phyloP scores from a whole-genome alignment of 148 eudicot genomes.

The Vaccinium vitisidaea region DNA sequence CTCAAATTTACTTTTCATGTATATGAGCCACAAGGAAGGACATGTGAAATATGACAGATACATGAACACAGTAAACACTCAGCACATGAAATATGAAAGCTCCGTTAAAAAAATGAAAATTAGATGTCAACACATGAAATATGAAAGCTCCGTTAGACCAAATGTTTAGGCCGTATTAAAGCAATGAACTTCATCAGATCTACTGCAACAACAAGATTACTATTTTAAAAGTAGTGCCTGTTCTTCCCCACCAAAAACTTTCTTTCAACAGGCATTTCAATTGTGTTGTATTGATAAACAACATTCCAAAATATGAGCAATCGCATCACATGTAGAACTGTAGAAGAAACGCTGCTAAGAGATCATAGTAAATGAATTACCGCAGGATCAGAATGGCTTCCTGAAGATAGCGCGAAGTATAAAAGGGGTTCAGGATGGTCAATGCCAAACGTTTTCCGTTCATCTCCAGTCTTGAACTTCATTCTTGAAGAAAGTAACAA shows the following conservation, averaged over 20 bases:
- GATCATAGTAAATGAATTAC: slow-evolving; percentile 37
- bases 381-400: slow-evolving; percentile 98
- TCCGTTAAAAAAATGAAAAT: too few species aligned
- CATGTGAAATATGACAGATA: background rate
- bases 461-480: slow-evolving; percentile 68
- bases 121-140: too few species aligned
- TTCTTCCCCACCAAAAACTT: background rate
- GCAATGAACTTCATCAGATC: background rate
- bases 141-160: too few species aligned
- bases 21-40: background rate
- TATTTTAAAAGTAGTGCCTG: background rate
- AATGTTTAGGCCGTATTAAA: too few species aligned
- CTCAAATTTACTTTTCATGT: background rate
- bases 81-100: too few species aligned
- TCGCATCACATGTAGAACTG: background rate
- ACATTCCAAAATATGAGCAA: background rate
- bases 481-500: slow-evolving; percentile 65
- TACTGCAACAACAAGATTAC: background rate
- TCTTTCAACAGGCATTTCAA: background rate
- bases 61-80: background rate
- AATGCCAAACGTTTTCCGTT: slow-evolving; percentile 71
- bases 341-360: background rate
- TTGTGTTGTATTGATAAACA: background rate
- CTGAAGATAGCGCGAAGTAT: slow-evolving; percentile 86
- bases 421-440: slow-evolving; percentile 89